Base-by-base conservation (phyloP, 257 asterid species). In the Striga asiatica region DNA sequence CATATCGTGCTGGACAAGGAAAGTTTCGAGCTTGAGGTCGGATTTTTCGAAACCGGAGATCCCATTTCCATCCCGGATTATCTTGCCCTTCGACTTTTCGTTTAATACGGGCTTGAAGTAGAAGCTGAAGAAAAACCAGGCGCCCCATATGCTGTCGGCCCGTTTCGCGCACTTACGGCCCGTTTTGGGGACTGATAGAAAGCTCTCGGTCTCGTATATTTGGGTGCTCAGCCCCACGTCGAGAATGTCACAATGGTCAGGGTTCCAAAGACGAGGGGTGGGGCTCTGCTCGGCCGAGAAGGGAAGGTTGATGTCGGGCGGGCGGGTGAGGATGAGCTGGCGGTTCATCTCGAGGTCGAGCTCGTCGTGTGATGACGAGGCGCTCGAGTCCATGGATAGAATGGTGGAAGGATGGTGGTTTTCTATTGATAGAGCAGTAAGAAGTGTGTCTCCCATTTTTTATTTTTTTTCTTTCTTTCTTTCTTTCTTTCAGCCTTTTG, bases 41-140 rank as follows among this genome's bases (percentile, higher is more conserved):
- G 84, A 71, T 58, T 78, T 74, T 11, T 74, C 81, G 8, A 78
- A 78, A 8, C 78, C 76, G 7, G 78, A 77, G 29, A 74, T 48
- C 43, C 83, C 83, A 32, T 68, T 68, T 20, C 66, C 49, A 16
- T 77, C 80, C 61, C 72, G 14, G 50, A 68, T 70, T 5, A 71
- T 12, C 19, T 47, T 74, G 69, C 80, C 70, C 70, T 78, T 78
- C 0, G 74, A 71, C 23, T 74, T 78, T 4, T 71, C 78, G 34
- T 78, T 74, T 22, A 78, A 47, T n/a, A 78, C 84, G 6, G 81
- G 81, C 70, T 71, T 78, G 70, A 78, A 78, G 37, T 78, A 78
- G 74, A 71, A 78, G 32, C 67, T 68, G 52, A 74, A 78, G 81
- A 78, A 78, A 69, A 78, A 71, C 84, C 84, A 78, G 60, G 84